These are phyloP conservation scores for Spathaspora arborariae DNA, from an alignment of 805 yeast genomes.

Conservation along the genomic window DNA sequence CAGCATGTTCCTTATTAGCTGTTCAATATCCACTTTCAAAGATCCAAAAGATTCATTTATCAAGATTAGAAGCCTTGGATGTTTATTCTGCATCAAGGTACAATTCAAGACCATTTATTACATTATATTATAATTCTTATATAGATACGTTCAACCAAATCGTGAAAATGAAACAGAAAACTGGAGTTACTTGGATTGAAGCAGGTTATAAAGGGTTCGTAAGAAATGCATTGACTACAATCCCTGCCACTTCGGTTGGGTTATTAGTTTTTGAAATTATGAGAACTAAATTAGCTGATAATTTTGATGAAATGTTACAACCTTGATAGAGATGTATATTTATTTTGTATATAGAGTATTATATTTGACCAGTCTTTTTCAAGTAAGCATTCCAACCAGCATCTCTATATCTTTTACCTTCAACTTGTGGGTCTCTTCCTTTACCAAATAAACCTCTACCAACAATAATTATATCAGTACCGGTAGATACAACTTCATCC, in stretches of 20 bases:
- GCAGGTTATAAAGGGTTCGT: constrained; percentile 80
- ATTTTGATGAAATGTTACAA: constrained; percentile 17
- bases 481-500: constrained; percentile 72
- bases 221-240: constrained; percentile 64
- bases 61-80: constrained; percentile 78
- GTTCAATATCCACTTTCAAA: constrained; percentile 82
- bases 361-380: constrained; percentile 26
- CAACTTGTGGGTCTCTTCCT: constrained; percentile 85
- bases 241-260: constrained; percentile 89
- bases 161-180: constrained; percentile 47
- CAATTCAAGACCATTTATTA: constrained; percentile 31
- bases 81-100: constrained; percentile 42
- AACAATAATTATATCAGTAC: constrained; percentile 96
- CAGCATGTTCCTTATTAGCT: constrained; percentile 70
- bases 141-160: constrained; percentile 68
- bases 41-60: constrained; percentile 73
- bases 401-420: constrained; percentile 81
- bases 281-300: constrained; percentile 45
- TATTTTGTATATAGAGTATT: neutral
- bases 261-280: constrained; percentile 79
- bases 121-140: constrained; percentile 70
- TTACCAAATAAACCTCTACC: constrained; percentile 96
- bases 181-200: constrained; percentile 53
- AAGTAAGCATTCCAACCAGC: constrained; percentile 96
- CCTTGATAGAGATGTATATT: constrained; percentile 3